These are phyloP conservation scores for Diaporthe citrichinensis DNA, from an alignment of 2,329 filamentous ascomycete genomes.

Conservation along the genomic window DNA sequence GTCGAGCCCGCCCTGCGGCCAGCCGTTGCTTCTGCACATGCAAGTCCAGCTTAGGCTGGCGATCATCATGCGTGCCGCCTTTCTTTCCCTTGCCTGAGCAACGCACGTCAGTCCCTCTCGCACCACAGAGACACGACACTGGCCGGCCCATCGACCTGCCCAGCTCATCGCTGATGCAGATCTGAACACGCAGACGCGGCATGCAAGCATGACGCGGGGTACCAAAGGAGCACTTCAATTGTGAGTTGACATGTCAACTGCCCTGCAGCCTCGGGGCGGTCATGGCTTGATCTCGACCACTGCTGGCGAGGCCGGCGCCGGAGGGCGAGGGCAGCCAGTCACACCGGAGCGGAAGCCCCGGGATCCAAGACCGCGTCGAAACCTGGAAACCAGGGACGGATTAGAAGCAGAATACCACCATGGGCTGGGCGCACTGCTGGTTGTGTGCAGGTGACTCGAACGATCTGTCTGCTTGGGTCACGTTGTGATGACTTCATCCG, in stretches of 20 bases:
- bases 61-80: constrained; percentile 6
- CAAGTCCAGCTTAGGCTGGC: not conserved
- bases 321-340: not conserved
- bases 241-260: not conserved
- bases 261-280: not conserved
- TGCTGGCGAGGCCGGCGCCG: constrained; percentile 16
- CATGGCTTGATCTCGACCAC: not conserved
- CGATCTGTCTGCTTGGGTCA: constrained; percentile 23
- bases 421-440: not conserved
- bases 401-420: not conserved
- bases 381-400: not conserved
- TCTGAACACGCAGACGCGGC: constrained; percentile 10
- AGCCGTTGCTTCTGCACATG: constrained; percentile 16
- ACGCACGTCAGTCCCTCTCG: not conserved
- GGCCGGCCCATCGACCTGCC: not conserved
- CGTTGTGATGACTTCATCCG: constrained; percentile 38
- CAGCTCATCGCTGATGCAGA: constrained; percentile 21
- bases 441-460: not conserved
- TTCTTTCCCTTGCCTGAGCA: not conserved
- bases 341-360: constrained; percentile 25
- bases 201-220: constrained; percentile 8
- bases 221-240: not conserved
- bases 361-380: constrained; percentile 6
- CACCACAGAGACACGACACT: not conserved
- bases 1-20: constrained; percentile 18